A percentile compares a stretch with the other conserved stretches of the same genome.
Conservation (phyloP, 2,329 filamentous ascomycete genomes). For the Teratosphaeria epicoccoides region DNA sequence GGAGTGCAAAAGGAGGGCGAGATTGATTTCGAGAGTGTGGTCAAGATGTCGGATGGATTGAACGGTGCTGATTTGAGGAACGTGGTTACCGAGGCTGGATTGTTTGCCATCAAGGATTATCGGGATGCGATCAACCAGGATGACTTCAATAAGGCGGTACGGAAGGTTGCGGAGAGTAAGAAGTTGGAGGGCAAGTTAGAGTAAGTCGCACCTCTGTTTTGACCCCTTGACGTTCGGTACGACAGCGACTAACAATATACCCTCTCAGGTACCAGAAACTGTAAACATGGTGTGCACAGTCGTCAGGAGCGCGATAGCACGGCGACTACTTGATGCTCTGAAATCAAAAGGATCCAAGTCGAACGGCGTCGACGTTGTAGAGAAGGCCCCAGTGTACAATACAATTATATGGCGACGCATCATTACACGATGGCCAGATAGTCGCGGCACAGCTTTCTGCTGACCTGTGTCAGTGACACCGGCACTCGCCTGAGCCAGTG, state of each 20-base stretch:
- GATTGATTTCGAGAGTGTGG: constrained; percentile 96
- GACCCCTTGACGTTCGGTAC: not conserved
- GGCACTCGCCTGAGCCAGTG: too few relatives aligned
- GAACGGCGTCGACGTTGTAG: too few relatives aligned
- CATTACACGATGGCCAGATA: not conserved
- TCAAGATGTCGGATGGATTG: constrained; percentile 98
- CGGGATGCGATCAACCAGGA: constrained; percentile 93
- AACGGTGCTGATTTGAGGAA: constrained; percentile 97
- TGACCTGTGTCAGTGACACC: too few relatives aligned
- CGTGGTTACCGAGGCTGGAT: constrained; percentile 91
- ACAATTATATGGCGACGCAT: not conserved
- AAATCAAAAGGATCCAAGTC: too few relatives aligned
- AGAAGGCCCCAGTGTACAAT: not conserved
- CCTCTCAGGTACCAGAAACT: not conserved
- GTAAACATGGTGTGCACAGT: not conserved
- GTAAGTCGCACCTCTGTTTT: constrained; percentile 50
- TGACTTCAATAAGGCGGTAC: constrained; percentile 97
- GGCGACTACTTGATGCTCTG: too few relatives aligned
- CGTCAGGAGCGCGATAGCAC: too few relatives aligned
- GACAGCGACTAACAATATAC: not conserved
- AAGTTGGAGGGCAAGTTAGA: constrained; percentile 93
- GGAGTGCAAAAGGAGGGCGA: constrained; percentile 85
- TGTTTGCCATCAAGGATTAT: constrained; percentile 98
- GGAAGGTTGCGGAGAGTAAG: constrained; percentile 95
- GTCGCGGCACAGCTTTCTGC: too few relatives aligned